Base-by-base conservation (phyloP, 108 stramenopile genomes). In the Fragilariopsis cylindrus region DNA sequence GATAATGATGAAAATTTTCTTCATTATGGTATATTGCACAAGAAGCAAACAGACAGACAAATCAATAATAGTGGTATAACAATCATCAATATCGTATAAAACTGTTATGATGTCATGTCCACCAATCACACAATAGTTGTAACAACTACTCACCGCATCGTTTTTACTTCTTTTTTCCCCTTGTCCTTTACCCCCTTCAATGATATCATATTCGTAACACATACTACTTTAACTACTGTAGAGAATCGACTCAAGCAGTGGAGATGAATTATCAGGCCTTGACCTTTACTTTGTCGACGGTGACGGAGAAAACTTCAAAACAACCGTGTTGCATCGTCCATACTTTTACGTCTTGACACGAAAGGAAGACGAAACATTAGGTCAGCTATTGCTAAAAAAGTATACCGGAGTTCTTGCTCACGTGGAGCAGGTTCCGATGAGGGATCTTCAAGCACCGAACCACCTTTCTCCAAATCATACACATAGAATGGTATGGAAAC, bases 311-410 rank as follows among this genome's bases (percentile, higher is more conserved):
- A 94, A 77, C 21, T 99, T 99, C 92, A 98, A 98, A 76, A 82
- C 93, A 7, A 90, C 87, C 6, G 82, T 97, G 5, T 68, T 93
- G 48, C 88, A 97, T 71, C 82, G 88, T 62, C 99, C 99, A 13
- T 99, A 98, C 84, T 98, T 99, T 69, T 99, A 92, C 69, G 70
- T 99, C 7, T 60, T 91, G 39, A 88, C 92, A 11, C 76, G 81
- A 48, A 21, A 75, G 72, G 39, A 76, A 65, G 83, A 83, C 87
- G 82, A 96, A 84, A 80, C 87, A 65, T 53, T 90, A 41, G 78
- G 95, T 65, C 73, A 86, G 15, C 66, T 89, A 13, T 74, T 97
- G 76, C 41, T 82, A 65, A 73, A 96, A 70, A 68, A 86, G 75
- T 85, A 92, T 82, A 69, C 87, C 18, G 60, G 65, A 3, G 83